phyloP scores from a whole-genome alignment of 768 basidiomycete genomes.

The Rhodotorula taiwanensis region DNA sequence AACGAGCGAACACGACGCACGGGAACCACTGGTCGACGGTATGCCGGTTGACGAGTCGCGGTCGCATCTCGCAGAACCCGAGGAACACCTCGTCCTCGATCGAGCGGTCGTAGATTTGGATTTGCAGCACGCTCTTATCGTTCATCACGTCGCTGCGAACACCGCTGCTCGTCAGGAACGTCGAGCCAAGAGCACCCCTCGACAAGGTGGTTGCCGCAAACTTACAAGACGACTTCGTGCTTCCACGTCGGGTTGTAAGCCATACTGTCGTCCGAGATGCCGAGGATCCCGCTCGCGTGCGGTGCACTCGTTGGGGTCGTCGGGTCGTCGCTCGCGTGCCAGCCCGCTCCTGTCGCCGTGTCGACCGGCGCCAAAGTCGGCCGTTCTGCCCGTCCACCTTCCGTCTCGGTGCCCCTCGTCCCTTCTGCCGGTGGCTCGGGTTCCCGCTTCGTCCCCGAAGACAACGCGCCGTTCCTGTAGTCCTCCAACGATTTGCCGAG shows the following conservation, averaged over 20 bases:
- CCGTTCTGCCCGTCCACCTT: neutral
- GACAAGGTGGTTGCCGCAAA: conserved; percentile 29
- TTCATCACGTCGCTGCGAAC: conserved; percentile 83
- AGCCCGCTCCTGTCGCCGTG: neutral
- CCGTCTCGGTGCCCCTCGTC: neutral
- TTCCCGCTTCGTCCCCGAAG: neutral
- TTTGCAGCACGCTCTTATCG: conserved; percentile 68
- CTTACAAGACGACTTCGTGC: conserved; percentile 96
- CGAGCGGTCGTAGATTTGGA: conserved; percentile 78
- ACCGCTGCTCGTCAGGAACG: neutral
- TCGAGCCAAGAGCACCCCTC: too few species aligned
- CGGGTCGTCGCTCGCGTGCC: conserved; percentile 17
- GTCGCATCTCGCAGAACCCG: conserved; percentile 84
- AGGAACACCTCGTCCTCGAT: conserved; percentile 74
- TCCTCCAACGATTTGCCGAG: conserved; percentile 20
- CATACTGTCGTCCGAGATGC: conserved; percentile 18
- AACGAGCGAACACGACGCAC: too few species aligned
- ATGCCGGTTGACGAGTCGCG: conserved; percentile 81
- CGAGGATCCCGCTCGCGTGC: conserved; percentile 8
- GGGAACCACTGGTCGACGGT: conserved; percentile 96
- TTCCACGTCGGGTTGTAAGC: conserved; percentile 91
- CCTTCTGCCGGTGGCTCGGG: neutral
- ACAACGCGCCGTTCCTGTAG: conserved; percentile 4
- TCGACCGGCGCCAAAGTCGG: conserved; percentile 16
- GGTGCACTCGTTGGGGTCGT: conserved; percentile 19